These are phyloP conservation scores for Blastomyces percursus DNA, from an alignment of 2,329 filamentous ascomycete species.

Conservation along the genomic window DNA sequence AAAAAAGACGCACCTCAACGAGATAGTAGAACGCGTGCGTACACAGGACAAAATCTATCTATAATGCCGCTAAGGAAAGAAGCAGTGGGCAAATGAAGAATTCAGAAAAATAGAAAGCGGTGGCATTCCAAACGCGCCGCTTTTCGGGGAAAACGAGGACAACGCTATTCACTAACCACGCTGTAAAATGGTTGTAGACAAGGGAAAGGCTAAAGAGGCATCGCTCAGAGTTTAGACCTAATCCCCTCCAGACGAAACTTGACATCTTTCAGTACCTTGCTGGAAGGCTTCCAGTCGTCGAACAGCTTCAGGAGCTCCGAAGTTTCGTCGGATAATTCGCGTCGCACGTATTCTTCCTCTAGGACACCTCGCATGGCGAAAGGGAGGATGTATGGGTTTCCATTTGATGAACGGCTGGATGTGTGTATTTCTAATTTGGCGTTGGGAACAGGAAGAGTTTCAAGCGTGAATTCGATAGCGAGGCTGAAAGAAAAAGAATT, in stretches of 20 bases:
- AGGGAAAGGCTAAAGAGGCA: neutral
- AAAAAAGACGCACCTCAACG: neutral
- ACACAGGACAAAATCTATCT: neutral
- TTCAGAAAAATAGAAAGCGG: neutral
- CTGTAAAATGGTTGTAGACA: neutral
- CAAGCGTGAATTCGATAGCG: slow-evolving; percentile 60
- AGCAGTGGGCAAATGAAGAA: too few relatives aligned
- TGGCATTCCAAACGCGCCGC: neutral
- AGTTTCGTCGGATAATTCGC: slow-evolving; percentile 65
- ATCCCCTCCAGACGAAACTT: slow-evolving; percentile 90
- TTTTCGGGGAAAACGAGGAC: neutral
- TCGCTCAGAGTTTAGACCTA: slow-evolving; percentile 59
- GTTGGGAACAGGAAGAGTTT: slow-evolving; percentile 50
- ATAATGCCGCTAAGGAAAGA: neutral
- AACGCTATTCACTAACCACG: neutral
- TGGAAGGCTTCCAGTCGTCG: slow-evolving; percentile 83
- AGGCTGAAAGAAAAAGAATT: slow-evolving; percentile 36
- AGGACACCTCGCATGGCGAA: slow-evolving; percentile 92
- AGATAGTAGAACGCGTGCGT: neutral
- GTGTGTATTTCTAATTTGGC: slow-evolving; percentile 43
- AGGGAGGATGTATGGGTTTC: slow-evolving; percentile 82
- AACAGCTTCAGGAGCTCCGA: slow-evolving; percentile 73
- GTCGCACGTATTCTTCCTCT: slow-evolving; percentile 83
- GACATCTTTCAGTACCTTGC: slow-evolving; percentile 88
- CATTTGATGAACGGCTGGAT: slow-evolving; percentile 28